Evolutionary conservation across 768 basidiomycete genomes (phyloP), one percentile per base, ranked within the genome.

Genomic region (Termitomyces sp.): DNA sequence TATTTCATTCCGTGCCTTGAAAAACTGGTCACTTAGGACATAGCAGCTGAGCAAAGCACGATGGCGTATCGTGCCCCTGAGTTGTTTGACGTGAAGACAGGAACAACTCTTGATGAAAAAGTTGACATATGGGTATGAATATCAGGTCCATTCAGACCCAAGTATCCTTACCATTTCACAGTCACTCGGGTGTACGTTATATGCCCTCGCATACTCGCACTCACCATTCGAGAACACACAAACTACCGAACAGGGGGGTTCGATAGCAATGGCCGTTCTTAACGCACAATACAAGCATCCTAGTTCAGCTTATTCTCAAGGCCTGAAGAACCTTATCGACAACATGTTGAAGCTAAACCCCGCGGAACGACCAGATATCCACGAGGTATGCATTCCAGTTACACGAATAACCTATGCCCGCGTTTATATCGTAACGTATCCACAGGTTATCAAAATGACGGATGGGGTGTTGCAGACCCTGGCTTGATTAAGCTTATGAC

Each of bases 11-110:
- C n/a, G 33, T 29, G 6, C 45, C 3, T 48, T 56, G 50, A 44
- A 23, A 51, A 40, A 23, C 10, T n/a, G 42, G 29, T 25, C 35
- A 25, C n/a, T 56, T 18, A 91, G 83, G 97, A 99, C 68, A 85
- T 96, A 59, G 97, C 97, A 3, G 94, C 93, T 16, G 97, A 99
- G 70, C 95, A 96, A 69, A 96, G 94, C 60, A 94, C 94, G 12
- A 98, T 99, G 97, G 91, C 97, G 0, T 99, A 96, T 64, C 86
- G 97, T 18, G 95, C 97, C 2, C 97, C 97, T 0, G 97, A 99
- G 66, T 76, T 99, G 20, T 99, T 98, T 66, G 97, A 99, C 63
- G 95, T 97, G 53, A 96, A 96, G 68, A 98, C 94, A 5, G 92
- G 91, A 22, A 74, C 81, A 38, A 83, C 76, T 0, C 72, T 98